A percentile compares a stretch with the other conserved stretches of the same genome.
These are phyloP conservation scores for Leccinellum luteum DNA, from an alignment of 768 basidiomycete genomes.

Conservation along the genomic window DNA sequence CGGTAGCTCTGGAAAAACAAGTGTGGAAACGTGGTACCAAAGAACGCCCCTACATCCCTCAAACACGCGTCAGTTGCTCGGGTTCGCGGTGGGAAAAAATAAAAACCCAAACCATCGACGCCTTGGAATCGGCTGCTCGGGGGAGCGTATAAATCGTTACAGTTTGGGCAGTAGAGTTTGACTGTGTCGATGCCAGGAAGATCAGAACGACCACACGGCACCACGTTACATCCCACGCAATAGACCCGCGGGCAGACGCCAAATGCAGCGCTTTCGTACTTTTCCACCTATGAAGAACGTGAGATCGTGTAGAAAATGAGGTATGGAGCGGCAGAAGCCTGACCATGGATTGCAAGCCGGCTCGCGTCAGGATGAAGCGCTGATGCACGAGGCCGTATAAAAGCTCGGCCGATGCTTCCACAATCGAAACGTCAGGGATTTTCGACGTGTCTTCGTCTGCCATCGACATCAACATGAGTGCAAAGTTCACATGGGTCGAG, in stretches of 20 bases:
- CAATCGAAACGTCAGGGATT: conserved; percentile 98
- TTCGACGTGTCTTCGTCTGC: conserved; percentile 89
- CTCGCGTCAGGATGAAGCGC: conserved; percentile 93
- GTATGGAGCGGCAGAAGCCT: conserved; percentile 10
- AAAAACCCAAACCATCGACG: conserved; percentile 73
- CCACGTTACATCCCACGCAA: conserved; percentile 83
- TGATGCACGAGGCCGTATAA: conserved; percentile 98
- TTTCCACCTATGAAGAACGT: conserved; percentile 67
- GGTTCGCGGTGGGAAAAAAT: conserved; percentile 6
- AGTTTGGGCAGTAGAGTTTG: conserved; percentile 97
- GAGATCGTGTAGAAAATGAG: conserved; percentile 16
- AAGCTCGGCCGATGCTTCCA: conserved; percentile 96
- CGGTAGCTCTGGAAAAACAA: conserved; percentile 98
- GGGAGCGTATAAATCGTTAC: conserved; percentile 94
- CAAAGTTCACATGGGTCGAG: conserved; percentile 11
- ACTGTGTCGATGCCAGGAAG: conserved; percentile 96
- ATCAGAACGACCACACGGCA: conserved; percentile 95
- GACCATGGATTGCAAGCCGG: conserved; percentile 94
- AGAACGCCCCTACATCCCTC: conserved; percentile 80
- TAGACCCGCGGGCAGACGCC: conserved; percentile 95
- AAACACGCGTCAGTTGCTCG: conserved; percentile 13
- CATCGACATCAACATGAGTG: conserved; percentile 9
- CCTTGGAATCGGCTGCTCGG: conserved; percentile 94
- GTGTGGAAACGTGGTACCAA: conserved; percentile 98
- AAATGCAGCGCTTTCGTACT: conserved; percentile 90